Evolutionary conservation across 2,329 filamentous ascomycete genomes (phyloP), one percentile per base, ranked within the genome.

Genomic region (Aspergillus sp.): DNA sequence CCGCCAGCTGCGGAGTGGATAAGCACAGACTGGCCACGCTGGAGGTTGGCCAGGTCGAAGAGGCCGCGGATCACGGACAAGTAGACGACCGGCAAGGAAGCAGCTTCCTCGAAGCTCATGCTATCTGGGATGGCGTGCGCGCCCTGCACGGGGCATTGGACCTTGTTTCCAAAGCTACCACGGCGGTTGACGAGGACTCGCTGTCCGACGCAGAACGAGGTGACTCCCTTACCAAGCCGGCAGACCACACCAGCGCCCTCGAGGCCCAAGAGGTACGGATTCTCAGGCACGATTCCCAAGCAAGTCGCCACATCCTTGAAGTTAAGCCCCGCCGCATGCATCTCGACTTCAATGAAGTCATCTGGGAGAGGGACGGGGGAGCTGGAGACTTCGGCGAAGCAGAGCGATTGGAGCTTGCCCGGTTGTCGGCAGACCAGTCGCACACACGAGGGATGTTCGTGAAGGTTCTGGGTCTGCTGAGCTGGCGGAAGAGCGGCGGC

Each of bases 161-260:
- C 48, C 9, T 53, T 45, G 39, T 63, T 65, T 23, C 55, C 43
- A n/a, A 65, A 57, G 3, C 48, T 32, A 21, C 55, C 49, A 12
- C 60, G 51, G n/a, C 28, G 50, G 12, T 58, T 54, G 47, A 63
- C 56, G 8, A 60, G 55, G 36, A 63, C 57, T 25, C 78, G 74
- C 59, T 80, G 78, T 4, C 80, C 80, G 15, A 51, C 23, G 21
- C 13, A 13, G 13, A 12, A n/a, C 28, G 28, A 17, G 7, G 48
- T 30, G 25, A 51, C 12, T 19, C 72, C 66, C 1, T 70, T 62
- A 0, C 72, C 73, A 21, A 74, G 71, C 13, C 70, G 63, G 0
- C 68, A 65, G 12, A 81, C 71, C 6, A 77, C 64, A 3, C 80
- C 80, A 1, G 79, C 71, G 4, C 75, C 78, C 55, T 81, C 78